Evolutionary conservation across 805 yeast species (phyloP).

Genomic region (Schizosaccharomyces lindneri): DNA sequence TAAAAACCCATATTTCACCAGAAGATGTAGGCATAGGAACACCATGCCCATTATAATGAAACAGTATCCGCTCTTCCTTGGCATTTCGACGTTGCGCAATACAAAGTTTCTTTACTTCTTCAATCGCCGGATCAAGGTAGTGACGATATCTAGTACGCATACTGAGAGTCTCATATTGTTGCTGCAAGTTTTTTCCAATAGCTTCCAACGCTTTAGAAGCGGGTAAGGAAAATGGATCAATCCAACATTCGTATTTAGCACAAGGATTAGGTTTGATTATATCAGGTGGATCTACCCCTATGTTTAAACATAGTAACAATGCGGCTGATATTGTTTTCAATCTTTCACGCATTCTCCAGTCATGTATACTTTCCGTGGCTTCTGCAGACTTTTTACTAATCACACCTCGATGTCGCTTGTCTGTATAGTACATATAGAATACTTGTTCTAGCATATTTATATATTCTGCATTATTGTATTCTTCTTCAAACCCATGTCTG

Average conservation of each 20-base stretch:
- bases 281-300: slow-evolving; percentile 96
- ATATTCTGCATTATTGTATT: slow-evolving; percentile 28
- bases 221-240: slow-evolving; percentile 57
- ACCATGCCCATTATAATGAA: slow-evolving; percentile 95
- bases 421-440: slow-evolving; percentile 67
- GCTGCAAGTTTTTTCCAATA: slow-evolving; percentile 67
- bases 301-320: slow-evolving; percentile 61
- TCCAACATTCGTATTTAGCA: slow-evolving; percentile 79
- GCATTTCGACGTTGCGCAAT: slow-evolving; percentile 71
- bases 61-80: slow-evolving; percentile 73
- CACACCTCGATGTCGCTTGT: slow-evolving; percentile 61
- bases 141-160: slow-evolving; percentile 75
- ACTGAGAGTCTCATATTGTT: slow-evolving; percentile 73
- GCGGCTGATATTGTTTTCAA: slow-evolving; percentile 89
- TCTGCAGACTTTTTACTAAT: slow-evolving; percentile 47
- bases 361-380: slow-evolving; percentile 33
- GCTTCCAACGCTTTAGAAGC: slow-evolving; percentile 80
- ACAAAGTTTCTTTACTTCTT: slow-evolving; percentile 79
- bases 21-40: slow-evolving; percentile 91
- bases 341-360: slow-evolving; percentile 84
- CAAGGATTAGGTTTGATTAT: slow-evolving; percentile 78
- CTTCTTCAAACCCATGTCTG: slow-evolving; percentile 37
- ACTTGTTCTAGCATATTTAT: slow-evolving; percentile 26
- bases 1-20: slow-evolving; percentile 97
- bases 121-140: slow-evolving; percentile 81